Percentiles rank a stretch among this genome's conserved stretches.
Conservation (phyloP, 306 rosid genomes). For the Vicia faba region DNA sequence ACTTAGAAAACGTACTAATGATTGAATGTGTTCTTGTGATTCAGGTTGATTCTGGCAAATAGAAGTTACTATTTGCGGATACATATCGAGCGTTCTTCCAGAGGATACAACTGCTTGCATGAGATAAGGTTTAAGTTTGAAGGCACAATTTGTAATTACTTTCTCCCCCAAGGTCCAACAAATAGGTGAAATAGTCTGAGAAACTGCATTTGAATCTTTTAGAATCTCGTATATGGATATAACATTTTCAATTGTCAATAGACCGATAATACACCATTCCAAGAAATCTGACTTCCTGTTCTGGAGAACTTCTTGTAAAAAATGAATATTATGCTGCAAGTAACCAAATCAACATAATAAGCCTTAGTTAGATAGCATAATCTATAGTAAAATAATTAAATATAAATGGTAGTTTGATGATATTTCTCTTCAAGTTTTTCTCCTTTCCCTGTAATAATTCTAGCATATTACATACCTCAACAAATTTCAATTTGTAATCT, state of each 20-base stretch:
- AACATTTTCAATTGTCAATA: constrained; percentile 76
- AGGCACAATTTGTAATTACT: no score
- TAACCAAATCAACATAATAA: constrained; percentile 20
- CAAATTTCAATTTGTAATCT: constrained; percentile 86
- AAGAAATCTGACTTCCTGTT: constrained; percentile 94
- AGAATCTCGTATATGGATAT: constrained; percentile 81
- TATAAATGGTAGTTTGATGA: constrained; percentile 6
- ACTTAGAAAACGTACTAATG: no score
- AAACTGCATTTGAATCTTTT: constrained; percentile 58
- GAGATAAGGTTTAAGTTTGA: no score
- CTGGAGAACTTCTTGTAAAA: constrained; percentile 92
- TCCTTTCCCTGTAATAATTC: constrained; percentile 5
- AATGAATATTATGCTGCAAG: constrained; percentile 97
- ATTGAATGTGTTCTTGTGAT: no score
- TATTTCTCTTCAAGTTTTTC: not conserved
- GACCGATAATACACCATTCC: constrained; percentile 96
- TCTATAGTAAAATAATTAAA: constrained; percentile 6
- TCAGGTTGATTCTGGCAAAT: no score
- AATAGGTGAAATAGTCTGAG: no score
- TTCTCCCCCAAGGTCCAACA: no score
- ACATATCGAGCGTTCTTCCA: no score
- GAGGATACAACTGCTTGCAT: no score
- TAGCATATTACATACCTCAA: constrained; percentile 58
- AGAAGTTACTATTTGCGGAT: no score
- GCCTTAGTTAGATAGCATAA: constrained; percentile 11